Percentiles rank a stretch among this genome's conserved stretches.
These are phyloP conservation scores for Syncephalastrum racemosum DNA, from an alignment of 371 early-diverging fungal species.

Conservation along the genomic window DNA sequence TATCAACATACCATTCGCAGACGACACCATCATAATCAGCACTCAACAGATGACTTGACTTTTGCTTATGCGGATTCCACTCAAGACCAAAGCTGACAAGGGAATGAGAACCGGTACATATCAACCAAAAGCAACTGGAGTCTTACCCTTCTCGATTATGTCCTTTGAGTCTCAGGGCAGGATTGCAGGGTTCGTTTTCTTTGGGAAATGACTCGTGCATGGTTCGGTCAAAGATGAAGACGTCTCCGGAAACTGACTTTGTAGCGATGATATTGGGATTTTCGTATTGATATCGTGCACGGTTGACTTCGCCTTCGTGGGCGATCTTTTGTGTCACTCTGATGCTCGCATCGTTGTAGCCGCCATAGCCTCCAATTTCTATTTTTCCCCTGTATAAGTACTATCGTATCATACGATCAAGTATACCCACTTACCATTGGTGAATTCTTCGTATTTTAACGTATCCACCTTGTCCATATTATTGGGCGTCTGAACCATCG, in stretches of 20 bases:
- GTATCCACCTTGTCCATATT: constrained; percentile 64
- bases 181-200: constrained; percentile 69
- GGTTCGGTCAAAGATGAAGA: constrained; percentile 96
- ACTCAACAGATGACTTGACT: constrained; percentile 69
- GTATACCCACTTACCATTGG: constrained; percentile 53
- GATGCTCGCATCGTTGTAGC: constrained; percentile 70
- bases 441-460: constrained; percentile 65
- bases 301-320: constrained; percentile 95
- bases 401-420: too few species aligned
- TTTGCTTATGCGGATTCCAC: constrained; percentile 66
- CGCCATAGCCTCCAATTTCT: constrained; percentile 78
- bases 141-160: constrained; percentile 92
- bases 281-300: constrained; percentile 93
- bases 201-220: constrained; percentile 77
- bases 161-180: constrained; percentile 86
- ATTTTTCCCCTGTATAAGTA: not conserved
- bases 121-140: not conserved
- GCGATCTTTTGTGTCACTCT: constrained; percentile 83
- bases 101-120: not conserved
- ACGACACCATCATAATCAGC: constrained; percentile 87
- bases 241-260: constrained; percentile 85
- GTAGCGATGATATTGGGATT: constrained; percentile 96
- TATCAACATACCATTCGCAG: constrained; percentile 69
- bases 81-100: constrained; percentile 66
- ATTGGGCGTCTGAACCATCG: constrained; percentile 84